phyloP scores from a whole-genome alignment of 106 monocot species.

The Allium cepa region DNA sequence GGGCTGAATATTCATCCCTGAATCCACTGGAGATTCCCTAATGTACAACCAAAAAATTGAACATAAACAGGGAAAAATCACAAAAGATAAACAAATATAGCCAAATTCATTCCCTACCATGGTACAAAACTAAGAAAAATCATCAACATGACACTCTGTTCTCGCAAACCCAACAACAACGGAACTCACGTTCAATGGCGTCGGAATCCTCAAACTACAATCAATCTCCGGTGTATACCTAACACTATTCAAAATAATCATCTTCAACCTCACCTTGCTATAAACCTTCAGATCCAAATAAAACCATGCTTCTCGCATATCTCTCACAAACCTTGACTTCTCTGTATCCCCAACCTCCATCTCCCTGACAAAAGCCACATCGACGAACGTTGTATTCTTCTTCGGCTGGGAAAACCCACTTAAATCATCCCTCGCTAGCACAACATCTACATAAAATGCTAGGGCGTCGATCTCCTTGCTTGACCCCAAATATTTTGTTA shows the following conservation, averaged over 20 bases:
- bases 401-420: slow-evolving; percentile 6
- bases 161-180: slow-evolving; percentile 3
- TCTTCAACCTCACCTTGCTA: slow-evolving; percentile 21
- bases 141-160: slow-evolving; percentile 11
- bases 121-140: background rate
- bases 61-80: too few relatives aligned
- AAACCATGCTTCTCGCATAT: slow-evolving; percentile 13
- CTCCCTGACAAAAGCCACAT: background rate
- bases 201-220: slow-evolving; percentile 19
- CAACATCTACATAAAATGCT: too few relatives aligned
- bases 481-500: slow-evolving; percentile 6
- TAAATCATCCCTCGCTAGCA: slow-evolving; percentile 9
- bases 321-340: background rate
- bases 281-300: slow-evolving; percentile 12
- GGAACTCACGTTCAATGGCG: slow-evolving; percentile 2
- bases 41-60: too few relatives aligned
- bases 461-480: too few relatives aligned
- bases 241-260: slow-evolving; percentile 14
- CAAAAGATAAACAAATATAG: too few relatives aligned
- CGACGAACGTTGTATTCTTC: slow-evolving; percentile 16
- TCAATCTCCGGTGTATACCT: slow-evolving; percentile 22
- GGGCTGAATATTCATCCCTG: too few relatives aligned
- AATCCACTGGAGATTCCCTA: too few relatives aligned
- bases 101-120: too few relatives aligned
- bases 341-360: slow-evolving; percentile 1